Evolutionary conservation across 257 asterid species (phyloP).

Genomic region (Vinca minor): DNA sequence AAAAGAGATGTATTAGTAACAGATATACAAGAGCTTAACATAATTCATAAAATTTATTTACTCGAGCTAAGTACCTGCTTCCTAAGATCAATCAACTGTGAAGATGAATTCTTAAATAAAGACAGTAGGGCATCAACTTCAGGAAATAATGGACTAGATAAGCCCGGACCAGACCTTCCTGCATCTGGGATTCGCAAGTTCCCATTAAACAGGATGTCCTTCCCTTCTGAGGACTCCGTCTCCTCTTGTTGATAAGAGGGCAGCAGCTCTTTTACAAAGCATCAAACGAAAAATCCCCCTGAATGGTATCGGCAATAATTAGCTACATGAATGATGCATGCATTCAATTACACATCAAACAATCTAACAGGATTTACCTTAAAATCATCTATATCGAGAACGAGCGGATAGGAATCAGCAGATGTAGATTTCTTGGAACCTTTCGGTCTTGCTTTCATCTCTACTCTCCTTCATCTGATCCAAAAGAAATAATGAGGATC

Average conservation of each 20-base stretch:
- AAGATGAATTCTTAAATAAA: constrained; percentile 74
- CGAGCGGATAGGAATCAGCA: constrained; percentile 53
- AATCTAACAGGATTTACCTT: constrained; percentile 47
- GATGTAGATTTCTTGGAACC: constrained; percentile 49
- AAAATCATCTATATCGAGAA: constrained; percentile 81
- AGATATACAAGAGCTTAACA: not conserved
- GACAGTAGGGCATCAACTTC: constrained; percentile 85
- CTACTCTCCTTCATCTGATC: constrained; percentile 71
- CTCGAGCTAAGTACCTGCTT: constrained; percentile 43
- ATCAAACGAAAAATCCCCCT: constrained; percentile 96
- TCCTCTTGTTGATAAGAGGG: constrained; percentile 86
- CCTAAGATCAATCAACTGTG: constrained; percentile 79
- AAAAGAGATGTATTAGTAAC: constrained; percentile 21
- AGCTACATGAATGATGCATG: constrained; percentile 14
- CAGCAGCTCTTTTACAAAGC: constrained; percentile 77
- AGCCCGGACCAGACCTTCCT: constrained; percentile 49
- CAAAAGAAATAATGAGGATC: constrained; percentile 22
- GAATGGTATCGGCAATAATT: constrained; percentile 18
- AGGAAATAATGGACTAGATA: constrained; percentile 66
- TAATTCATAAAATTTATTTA: not conserved
- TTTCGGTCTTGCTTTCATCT: constrained; percentile 45
- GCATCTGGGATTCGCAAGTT: constrained; percentile 59
- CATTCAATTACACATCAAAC: not conserved
- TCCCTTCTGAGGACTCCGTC: constrained; percentile 57
- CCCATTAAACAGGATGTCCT: constrained; percentile 62